Conservation (phyloP, 768 basidiomycete species). For the Boletus barrowsii region DNA sequence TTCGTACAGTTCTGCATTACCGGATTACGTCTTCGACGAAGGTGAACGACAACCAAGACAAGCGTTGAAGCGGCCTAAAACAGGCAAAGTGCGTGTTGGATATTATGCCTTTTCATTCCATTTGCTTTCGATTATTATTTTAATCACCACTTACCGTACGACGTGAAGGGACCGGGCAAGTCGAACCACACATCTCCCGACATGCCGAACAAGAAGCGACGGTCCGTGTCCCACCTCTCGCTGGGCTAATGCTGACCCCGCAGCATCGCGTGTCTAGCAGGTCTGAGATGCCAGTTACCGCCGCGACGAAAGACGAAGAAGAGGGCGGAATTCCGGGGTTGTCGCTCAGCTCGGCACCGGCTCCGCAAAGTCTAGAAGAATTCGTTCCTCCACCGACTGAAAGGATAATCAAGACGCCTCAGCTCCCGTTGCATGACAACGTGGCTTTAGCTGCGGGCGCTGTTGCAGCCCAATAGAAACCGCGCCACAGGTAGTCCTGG, state of each 20-base stretch:
- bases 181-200: slow-evolving; percentile 62
- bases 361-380: slow-evolving; percentile 36
- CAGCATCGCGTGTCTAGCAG: slow-evolving; percentile 36
- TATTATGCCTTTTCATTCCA: slow-evolving; percentile 8
- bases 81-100: slow-evolving; percentile 45
- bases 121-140: slow-evolving; percentile 13
- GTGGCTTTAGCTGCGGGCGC: slow-evolving; percentile 51
- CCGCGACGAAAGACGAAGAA: slow-evolving; percentile 35
- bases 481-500: neutral
- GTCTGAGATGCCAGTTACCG: slow-evolving; percentile 34
- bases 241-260: slow-evolving; percentile 26
- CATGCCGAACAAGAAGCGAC: slow-evolving; percentile 77
- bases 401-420: slow-evolving; percentile 53
- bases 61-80: slow-evolving; percentile 72
- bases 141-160: slow-evolving; percentile 30
- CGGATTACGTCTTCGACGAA: slow-evolving; percentile 78
- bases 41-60: slow-evolving; percentile 75
- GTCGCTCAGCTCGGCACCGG: slow-evolving; percentile 30
- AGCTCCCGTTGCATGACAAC: slow-evolving; percentile 61
- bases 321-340: slow-evolving; percentile 37
- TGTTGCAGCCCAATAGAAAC: slow-evolving; percentile 29
- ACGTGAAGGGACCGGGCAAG: slow-evolving; percentile 56
- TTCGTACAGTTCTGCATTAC: slow-evolving; percentile 58
- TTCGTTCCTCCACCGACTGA: slow-evolving; percentile 39
- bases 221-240: slow-evolving; percentile 48